phyloP scores from a whole-genome alignment of 768 basidiomycete genomes.

The Xerocomellus amylosporus region DNA sequence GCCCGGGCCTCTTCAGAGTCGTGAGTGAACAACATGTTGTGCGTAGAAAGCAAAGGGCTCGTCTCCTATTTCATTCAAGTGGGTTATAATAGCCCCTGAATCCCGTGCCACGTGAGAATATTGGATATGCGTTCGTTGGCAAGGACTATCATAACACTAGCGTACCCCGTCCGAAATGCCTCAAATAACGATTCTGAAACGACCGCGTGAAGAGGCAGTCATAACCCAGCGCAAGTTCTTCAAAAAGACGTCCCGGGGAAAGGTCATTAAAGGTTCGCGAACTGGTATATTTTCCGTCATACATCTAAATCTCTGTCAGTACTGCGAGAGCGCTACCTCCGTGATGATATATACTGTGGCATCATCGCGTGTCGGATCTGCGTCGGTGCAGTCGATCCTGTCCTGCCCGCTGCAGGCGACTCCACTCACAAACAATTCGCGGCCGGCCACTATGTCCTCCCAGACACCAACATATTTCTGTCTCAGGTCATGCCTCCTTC shows the following conservation, averaged over 20 bases:
- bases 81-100: background rate
- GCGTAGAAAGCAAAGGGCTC: background rate
- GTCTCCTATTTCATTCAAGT: background rate
- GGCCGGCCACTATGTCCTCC: constrained; percentile 76
- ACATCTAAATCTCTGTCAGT: constrained; percentile 45
- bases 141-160: too few relatives aligned
- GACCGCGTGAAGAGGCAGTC: constrained; percentile 66
- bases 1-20: constrained; percentile 28
- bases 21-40: constrained; percentile 20
- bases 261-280: constrained; percentile 82
- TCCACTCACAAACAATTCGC: constrained; percentile 53
- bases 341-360: constrained; percentile 89
- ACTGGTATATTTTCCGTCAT: background rate
- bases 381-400: constrained; percentile 35
- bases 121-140: background rate
- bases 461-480: constrained; percentile 94
- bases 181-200: constrained; percentile 70
- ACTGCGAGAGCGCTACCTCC: constrained; percentile 88
- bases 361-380: constrained; percentile 70
- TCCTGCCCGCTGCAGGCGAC: constrained; percentile 61
- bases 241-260: constrained; percentile 92
- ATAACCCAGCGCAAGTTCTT: constrained; percentile 89
- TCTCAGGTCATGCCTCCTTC: constrained; percentile 53
- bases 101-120: constrained; percentile 9
- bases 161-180: constrained; percentile 34